Percentiles rank a stretch among this genome's conserved stretches.
Conservation (phyloP, 331 rosid species). For the Erythrophleum ivorense region DNA sequence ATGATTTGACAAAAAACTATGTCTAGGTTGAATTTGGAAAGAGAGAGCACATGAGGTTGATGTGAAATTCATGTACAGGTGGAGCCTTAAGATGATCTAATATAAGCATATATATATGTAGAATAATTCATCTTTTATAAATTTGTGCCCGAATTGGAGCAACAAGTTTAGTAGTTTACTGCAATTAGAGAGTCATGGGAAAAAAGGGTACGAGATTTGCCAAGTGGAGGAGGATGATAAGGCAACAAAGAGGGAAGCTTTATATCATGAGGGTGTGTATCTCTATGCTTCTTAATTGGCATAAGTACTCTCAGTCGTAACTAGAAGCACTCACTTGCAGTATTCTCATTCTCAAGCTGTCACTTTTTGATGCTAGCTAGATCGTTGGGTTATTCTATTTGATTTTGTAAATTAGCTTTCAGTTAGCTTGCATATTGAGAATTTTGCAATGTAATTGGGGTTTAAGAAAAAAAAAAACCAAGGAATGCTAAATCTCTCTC, state of each 20-base stretch:
- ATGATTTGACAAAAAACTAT: conserved; percentile 47
- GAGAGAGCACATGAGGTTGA: conserved; percentile 47
- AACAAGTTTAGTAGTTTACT: conserved; percentile 8
- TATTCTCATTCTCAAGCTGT: conserved; percentile 26
- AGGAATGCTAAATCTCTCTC: conserved; percentile 13
- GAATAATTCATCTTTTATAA: conserved; percentile 36
- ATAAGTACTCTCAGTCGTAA: conserved; percentile 62
- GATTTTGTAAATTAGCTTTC: conserved; percentile 7
- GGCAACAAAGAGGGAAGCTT: conserved; percentile 83
- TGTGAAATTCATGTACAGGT: conserved; percentile 45
- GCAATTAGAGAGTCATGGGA: conserved; percentile 40
- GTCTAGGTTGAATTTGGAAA: conserved; percentile 44
- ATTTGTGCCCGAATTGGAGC: conserved; percentile 40
- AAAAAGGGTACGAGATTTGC: conserved; percentile 55
- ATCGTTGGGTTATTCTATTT: conserved; percentile 19
- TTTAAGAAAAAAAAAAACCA: conserved; percentile 37
- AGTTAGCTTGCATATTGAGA: conserved; percentile 18
- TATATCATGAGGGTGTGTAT: conserved; percentile 83
- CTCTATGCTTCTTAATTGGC: conserved; percentile 83
- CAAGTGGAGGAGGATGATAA: conserved; percentile 74
- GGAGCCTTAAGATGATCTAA: conserved; percentile 48
- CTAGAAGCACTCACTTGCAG: conserved; percentile 17
- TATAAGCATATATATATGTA: not conserved
- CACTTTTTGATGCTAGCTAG: conserved; percentile 22
- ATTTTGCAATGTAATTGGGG: conserved; percentile 16